These are phyloP conservation scores for Debaryomycetaceae sp. DNA, from an alignment of 1,139 yeast species.

Conservation along the genomic window DNA sequence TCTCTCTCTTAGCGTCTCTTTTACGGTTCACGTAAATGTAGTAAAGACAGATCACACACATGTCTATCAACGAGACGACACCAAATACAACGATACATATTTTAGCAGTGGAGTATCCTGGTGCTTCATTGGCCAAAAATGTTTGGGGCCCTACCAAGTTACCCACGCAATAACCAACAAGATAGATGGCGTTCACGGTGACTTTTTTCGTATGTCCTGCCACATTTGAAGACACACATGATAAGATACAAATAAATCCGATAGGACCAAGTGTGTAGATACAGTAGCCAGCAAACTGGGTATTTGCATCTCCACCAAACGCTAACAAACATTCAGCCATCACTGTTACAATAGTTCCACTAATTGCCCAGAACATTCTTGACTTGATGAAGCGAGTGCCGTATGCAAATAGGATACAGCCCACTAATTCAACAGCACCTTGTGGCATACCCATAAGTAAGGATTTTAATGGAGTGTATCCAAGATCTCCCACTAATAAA, in stretches of 20 bases:
- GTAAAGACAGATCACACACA: conserved; percentile 2
- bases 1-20: conserved; percentile 9
- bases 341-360: conserved; percentile 34
- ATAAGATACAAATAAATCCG: conserved; percentile 45
- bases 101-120: conserved; percentile 48
- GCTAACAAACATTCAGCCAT: conserved; percentile 47
- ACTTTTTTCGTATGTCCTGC: conserved; percentile 72
- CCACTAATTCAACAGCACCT: conserved; percentile 39
- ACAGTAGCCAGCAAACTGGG: conserved; percentile 28
- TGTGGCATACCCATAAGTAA: conserved; percentile 32
- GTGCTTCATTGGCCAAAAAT: conserved; percentile 51
- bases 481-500: conserved; percentile 39
- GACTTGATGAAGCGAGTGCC: conserved; percentile 23
- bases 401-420: conserved; percentile 37
- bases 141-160: conserved; percentile 72
- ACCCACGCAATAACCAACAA: conserved; percentile 65
- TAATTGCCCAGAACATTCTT: conserved; percentile 43
- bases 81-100: conserved; percentile 32
- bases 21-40: conserved; percentile 4
- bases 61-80: conserved; percentile 7
- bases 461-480: conserved; percentile 26
- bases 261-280: conserved; percentile 24
- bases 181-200: conserved; percentile 54
- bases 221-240: conserved; percentile 52
- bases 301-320: conserved; percentile 33